A percentile compares a stretch with the other conserved stretches of the same genome.
Evolutionary conservation across 176 grass and related monocot genomes (phyloP).

Genomic region (Poa annua): DNA sequence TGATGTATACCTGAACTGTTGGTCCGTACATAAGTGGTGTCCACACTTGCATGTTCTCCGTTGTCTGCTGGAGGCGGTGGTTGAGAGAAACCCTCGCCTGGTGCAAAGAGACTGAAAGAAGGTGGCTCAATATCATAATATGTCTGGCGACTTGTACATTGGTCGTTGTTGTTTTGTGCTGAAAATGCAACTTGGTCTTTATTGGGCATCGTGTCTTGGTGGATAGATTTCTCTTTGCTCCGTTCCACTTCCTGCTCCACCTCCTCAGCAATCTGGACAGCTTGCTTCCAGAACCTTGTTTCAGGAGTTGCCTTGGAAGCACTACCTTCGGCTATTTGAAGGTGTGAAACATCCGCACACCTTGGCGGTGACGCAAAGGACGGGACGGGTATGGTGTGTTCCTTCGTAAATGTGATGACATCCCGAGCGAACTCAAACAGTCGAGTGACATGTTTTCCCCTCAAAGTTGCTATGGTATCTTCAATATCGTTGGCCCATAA

Average conservation of each 20-base stretch:
- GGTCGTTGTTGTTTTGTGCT: neutral
- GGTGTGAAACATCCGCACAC: neutral
- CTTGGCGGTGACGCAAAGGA: neutral
- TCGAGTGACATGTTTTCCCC: neutral
- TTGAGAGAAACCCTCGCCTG: neutral
- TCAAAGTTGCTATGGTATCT: neutral
- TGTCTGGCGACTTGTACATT: neutral
- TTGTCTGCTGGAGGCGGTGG: neutral
- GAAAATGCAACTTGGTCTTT: neutral
- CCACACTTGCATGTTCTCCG: neutral
- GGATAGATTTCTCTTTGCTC: neutral
- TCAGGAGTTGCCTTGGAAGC: neutral
- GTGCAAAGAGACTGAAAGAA: neutral
- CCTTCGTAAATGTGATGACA: neutral
- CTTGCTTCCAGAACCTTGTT: neutral
- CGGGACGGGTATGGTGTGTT: neutral
- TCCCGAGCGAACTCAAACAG: neutral
- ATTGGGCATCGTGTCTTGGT: neutral
- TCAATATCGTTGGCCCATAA: neutral
- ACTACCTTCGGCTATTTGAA: neutral
- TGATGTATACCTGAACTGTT: neutral
- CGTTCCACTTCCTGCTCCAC: neutral
- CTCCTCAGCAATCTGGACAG: neutral
- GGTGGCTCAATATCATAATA: neutral
- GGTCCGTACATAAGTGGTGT: neutral